Percentiles rank a stretch among this genome's conserved stretches.
Conservation (phyloP, 805 yeast genomes). For the Phaffomyces thermotolerans region DNA sequence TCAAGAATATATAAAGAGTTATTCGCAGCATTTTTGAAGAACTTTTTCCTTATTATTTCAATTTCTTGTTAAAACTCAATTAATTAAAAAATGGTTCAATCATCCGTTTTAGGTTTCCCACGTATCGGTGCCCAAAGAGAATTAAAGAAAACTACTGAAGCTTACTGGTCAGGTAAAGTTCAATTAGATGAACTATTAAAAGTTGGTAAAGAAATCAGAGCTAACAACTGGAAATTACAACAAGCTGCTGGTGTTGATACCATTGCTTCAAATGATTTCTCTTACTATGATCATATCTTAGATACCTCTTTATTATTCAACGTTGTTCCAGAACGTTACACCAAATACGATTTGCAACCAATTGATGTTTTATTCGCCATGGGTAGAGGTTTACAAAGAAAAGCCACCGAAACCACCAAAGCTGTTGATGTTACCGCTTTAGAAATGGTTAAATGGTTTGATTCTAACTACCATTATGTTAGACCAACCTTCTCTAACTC, state of each 20-base stretch:
- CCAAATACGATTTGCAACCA: constrained; percentile 81
- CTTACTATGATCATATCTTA: constrained; percentile 94
- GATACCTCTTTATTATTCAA: constrained; percentile 90
- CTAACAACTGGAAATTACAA: constrained; percentile 96
- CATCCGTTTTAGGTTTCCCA: constrained; percentile 98
- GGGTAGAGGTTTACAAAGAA: constrained; percentile 99
- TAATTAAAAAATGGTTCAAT: constrained; percentile 67
- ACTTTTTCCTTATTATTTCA: not conserved
- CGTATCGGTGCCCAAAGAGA: constrained; percentile 99
- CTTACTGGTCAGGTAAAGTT: constrained; percentile 97
- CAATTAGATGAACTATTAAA: constrained; percentile 78
- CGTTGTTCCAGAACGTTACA: constrained; percentile 94
- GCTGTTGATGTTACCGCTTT: constrained; percentile 98
- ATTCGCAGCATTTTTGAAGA: not conserved
- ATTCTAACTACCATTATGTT: constrained; percentile 98
- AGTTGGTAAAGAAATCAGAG: constrained; percentile 94
- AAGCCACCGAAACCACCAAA: constrained; percentile 76
- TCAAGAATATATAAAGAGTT: constrained; percentile 2
- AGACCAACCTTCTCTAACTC: constrained; percentile 97
- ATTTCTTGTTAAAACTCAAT: not conserved
- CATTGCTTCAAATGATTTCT: constrained; percentile 96
- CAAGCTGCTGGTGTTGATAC: constrained; percentile 94
- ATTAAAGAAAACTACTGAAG: constrained; percentile 96
- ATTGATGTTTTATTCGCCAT: constrained; percentile 94
- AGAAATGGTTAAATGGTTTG: constrained; percentile 99